Evolutionary conservation across 2,329 filamentous ascomycete genomes (phyloP).

Genomic region (Sphaerulina populicola): DNA sequence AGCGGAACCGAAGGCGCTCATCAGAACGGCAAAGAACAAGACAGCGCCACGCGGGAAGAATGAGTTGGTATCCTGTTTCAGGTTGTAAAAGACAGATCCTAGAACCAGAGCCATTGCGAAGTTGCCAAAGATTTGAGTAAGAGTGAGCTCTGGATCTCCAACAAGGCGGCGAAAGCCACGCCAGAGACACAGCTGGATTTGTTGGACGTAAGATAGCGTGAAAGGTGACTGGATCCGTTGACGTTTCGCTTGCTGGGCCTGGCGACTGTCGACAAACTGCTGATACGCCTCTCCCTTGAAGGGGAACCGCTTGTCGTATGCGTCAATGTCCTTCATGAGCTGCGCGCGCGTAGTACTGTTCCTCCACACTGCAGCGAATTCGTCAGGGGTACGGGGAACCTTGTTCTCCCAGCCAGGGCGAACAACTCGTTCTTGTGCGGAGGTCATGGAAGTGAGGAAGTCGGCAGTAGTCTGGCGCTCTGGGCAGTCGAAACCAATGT

Average conservation of each 20-base stretch:
- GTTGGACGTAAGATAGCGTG: constrained; percentile 68
- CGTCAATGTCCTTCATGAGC: constrained; percentile 40
- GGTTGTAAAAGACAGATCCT: constrained; percentile 71
- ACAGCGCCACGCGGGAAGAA: constrained; percentile 74
- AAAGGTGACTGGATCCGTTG: constrained; percentile 65
- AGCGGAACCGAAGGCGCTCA: constrained; percentile 75
- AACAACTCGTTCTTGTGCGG: constrained; percentile 41
- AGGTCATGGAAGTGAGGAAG: constrained; percentile 68
- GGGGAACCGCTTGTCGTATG: constrained; percentile 40
- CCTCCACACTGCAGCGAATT: constrained; percentile 48
- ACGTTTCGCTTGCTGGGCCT: constrained; percentile 40
- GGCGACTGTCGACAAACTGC: constrained; percentile 41
- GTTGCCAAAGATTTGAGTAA: constrained; percentile 63
- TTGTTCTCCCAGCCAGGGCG: constrained; percentile 39
- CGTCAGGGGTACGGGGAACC: constrained; percentile 44
- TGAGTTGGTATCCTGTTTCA: constrained; percentile 55
- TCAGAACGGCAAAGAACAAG: constrained; percentile 78
- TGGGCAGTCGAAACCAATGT: constrained; percentile 65
- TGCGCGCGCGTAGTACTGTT: constrained; percentile 43
- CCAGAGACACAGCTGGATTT: constrained; percentile 69
- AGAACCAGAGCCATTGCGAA: constrained; percentile 69
- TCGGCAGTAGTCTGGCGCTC: constrained; percentile 64
- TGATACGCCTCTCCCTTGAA: constrained; percentile 40
- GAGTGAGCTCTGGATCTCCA: constrained; percentile 66
- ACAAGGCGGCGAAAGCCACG: constrained; percentile 69